Base-by-base conservation (phyloP, 768 basidiomycete genomes). In the Kwoniella newhampshirensis region DNA sequence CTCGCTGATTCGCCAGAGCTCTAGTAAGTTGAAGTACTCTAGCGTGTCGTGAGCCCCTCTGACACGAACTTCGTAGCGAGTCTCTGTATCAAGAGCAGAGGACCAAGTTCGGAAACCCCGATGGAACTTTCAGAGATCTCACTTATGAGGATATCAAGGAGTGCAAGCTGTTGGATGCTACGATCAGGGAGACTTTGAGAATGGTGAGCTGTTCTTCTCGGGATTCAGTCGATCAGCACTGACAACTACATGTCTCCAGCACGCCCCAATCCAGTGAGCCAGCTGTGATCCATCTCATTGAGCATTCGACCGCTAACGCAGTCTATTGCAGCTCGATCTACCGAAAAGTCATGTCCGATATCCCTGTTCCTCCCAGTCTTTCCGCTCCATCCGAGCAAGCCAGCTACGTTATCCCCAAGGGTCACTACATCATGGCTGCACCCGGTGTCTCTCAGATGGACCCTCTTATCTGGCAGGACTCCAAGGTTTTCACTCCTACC, bases 31-130 rank as follows among this genome's bases (percentile, higher is more conserved):
- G 54, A 20, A 17, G 25, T 12, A 1, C 20, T n/a, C 12, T 21
- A 26, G 28, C 27, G 18, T 39, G 20, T 2, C 2, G 2, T 42
- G 30, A 25, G 8, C n/a, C 17, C 35, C 48, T 28, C 13, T 21
- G 0, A n/a, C n/a, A n/a, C n/a, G n/a, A n/a, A n/a, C n/a, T n/a
- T n/a, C 35, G 57, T 37, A 92, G 89, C 55, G 86, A 89, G 57
- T 85, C 84, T 8, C 79, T 97, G 8, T 98, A 90, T 77, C 79
- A 88, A 61, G 96, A 99, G 78, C 96, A 98, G 73, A 82, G 92
- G 61, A 81, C 87, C 64, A 62, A 84, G 70, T 94, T 93, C 73
- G 82, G 84, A 21, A 84, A 84, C 27, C 83, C 87, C 7, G 88
- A 91, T 62, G 92, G 92, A 44, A 82, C 82, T 28, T 82, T 94